These are phyloP conservation scores for Saccharomyces eubayanus DNA, from an alignment of 805 yeast genomes.

Conservation along the genomic window DNA sequence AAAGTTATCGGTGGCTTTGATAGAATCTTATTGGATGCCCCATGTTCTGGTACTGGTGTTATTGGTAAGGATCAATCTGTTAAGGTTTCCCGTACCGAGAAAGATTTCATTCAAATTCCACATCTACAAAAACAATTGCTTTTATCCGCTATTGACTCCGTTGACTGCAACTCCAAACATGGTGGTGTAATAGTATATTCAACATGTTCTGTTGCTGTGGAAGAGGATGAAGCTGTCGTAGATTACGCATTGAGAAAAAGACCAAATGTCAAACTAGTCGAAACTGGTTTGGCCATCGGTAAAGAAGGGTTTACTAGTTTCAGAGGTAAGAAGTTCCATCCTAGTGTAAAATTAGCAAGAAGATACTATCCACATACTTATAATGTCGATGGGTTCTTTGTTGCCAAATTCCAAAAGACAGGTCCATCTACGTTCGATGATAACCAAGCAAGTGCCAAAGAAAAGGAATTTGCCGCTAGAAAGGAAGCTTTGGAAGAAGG, in stretches of 20 bases:
- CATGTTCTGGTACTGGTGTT: conserved; percentile 99
- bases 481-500: conserved; percentile 76
- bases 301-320: conserved; percentile 90
- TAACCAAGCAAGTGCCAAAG: conserved; percentile 80
- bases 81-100: conserved; percentile 86
- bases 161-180: conserved; percentile 82
- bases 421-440: conserved; percentile 81
- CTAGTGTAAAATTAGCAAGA: conserved; percentile 70
- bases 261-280: conserved; percentile 91
- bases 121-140: conserved; percentile 91
- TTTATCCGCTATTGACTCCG: conserved; percentile 93
- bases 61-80: conserved; percentile 95
- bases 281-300: conserved; percentile 86
- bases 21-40: conserved; percentile 91
- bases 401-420: conserved; percentile 89
- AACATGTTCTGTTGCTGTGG: conserved; percentile 96
- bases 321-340: conserved; percentile 86
- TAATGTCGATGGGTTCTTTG: conserved; percentile 96
- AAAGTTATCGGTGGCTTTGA: conserved; percentile 98
- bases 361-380: conserved; percentile 98
- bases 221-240: conserved; percentile 97
- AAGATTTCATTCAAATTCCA: conserved; percentile 93
- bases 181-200: conserved; percentile 95
- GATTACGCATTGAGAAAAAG: conserved; percentile 93
- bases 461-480: conserved; percentile 75